phyloP scores from a whole-genome alignment of 495 filamentous ascomycete genomes.

The Daldinia bambusicola region DNA sequence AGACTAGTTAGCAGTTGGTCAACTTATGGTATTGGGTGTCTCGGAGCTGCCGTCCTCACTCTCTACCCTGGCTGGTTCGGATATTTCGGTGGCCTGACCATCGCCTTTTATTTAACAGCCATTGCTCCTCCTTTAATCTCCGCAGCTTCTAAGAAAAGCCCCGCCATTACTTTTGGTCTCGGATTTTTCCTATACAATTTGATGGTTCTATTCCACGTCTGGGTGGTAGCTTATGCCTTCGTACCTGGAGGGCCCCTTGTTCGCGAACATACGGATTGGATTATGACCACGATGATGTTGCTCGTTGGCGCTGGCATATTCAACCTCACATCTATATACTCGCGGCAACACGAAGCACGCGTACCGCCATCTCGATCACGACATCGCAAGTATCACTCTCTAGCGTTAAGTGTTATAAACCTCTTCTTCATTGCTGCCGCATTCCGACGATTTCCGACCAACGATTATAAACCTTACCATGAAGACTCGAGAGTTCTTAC shows the following conservation, averaged over 20 bases:
- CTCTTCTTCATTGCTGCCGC: conserved; percentile 82
- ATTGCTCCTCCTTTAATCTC: conserved; percentile 78
- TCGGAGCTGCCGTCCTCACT: conserved; percentile 84
- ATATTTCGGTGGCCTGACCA: conserved; percentile 82
- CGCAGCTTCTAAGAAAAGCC: conserved; percentile 77
- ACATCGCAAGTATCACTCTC: conserved; percentile 62
- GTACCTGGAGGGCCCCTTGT: conserved; percentile 96
- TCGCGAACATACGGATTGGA: conserved; percentile 93
- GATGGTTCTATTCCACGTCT: conserved; percentile 92
- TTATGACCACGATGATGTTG: conserved; percentile 88
- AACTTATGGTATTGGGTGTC: conserved; percentile 76
- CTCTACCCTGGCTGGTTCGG: conserved; percentile 85
- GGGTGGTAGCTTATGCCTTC: conserved; percentile 99
- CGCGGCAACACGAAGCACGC: conserved; percentile 36
- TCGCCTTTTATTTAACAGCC: conserved; percentile 86
- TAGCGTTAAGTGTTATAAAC: conserved; percentile 71
- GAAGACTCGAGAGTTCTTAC: conserved; percentile 86
- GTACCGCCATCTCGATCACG: conserved; percentile 32
- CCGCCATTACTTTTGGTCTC: conserved; percentile 82
- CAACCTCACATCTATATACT: conserved; percentile 65
- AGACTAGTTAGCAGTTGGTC: conserved; percentile 81
- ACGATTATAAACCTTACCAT: conserved; percentile 92
- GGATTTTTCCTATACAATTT: conserved; percentile 92
- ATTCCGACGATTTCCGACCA: conserved; percentile 93
- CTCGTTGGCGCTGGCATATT: conserved; percentile 88